A percentile compares a stretch with the other conserved stretches of the same genome.
Conservation (phyloP, 1,139 yeast species). For the Debaryomyces coudertii region DNA sequence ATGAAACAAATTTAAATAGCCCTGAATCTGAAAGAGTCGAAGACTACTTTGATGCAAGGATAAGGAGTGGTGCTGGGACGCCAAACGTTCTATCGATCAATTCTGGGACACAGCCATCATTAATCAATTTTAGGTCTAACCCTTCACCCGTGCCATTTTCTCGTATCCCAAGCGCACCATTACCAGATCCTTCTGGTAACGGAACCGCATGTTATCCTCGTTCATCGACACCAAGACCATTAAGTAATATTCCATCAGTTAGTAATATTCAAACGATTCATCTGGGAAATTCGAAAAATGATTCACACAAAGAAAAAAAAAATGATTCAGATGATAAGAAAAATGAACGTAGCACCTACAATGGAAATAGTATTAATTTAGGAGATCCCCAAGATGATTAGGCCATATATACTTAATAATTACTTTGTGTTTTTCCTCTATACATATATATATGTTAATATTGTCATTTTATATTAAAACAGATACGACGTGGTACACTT, state of each 20-base stretch:
- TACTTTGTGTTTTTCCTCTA: not conserved
- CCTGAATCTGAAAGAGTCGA: conserved; percentile 6
- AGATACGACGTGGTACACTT: not conserved
- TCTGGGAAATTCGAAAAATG: conserved; percentile 14
- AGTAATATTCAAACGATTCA: conserved; percentile 28
- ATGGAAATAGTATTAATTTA: conserved; percentile 25
- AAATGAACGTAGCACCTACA: conserved; percentile 19
- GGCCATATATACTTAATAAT: not conserved
- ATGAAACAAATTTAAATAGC: not conserved
- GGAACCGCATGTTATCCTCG: conserved; percentile 14
- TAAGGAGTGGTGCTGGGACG: conserved; percentile 12
- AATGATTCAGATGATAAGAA: conserved; percentile 5
- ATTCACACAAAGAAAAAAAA: not conserved
- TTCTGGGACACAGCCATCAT: conserved; percentile 20
- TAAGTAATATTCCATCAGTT: conserved; percentile 18
- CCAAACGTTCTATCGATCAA: conserved; percentile 25
- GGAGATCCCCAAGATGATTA: conserved; percentile 6
- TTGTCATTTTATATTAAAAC: not conserved
- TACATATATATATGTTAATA: not conserved
- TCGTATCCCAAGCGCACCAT: not conserved
- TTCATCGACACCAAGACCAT: conserved; percentile 22
- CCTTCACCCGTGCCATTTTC: conserved; percentile 12
- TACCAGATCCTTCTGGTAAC: conserved; percentile 1
- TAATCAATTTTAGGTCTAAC: conserved; percentile 21
- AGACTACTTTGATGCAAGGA: conserved; percentile 1